Conservation (phyloP, 1,284 basidiomycete species). For the Ceratobasidium sp. region DNA sequence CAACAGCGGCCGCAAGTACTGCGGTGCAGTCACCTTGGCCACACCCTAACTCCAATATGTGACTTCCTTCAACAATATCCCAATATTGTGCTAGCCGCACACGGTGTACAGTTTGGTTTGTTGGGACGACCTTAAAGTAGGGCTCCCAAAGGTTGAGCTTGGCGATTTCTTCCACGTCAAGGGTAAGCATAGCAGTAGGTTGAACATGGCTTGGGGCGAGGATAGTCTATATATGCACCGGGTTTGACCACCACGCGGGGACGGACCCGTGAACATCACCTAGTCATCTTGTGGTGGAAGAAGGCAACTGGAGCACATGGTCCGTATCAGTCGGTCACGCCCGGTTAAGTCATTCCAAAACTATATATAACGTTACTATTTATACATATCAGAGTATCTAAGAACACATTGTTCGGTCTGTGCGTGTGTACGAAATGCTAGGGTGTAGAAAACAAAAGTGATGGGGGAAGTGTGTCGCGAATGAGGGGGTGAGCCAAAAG, state of each 20-base stretch:
- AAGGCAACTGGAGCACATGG: neutral
- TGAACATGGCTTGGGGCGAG: neutral
- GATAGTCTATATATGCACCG: slow-evolving; percentile 14
- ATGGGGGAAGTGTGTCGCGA: slow-evolving; percentile 1
- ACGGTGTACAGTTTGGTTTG: slow-evolving; percentile 58
- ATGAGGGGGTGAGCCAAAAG: neutral
- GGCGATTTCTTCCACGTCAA: slow-evolving; percentile 36
- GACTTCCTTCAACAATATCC: slow-evolving; percentile 56
- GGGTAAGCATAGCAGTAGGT: slow-evolving; percentile 15
- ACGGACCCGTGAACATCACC: too few species aligned
- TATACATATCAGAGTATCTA: slow-evolving; percentile 22
- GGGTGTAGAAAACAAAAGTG: slow-evolving; percentile 7
- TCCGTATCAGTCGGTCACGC: neutral
- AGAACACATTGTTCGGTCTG: slow-evolving; percentile 20
- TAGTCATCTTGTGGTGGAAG: neutral
- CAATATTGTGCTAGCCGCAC: slow-evolving; percentile 57
- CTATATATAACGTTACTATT: slow-evolving; percentile 13
- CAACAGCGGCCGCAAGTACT: slow-evolving; percentile 59
- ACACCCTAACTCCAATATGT: slow-evolving; percentile 62
- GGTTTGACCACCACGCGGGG: neutral
- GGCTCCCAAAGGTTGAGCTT: slow-evolving; percentile 39
- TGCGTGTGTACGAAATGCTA: slow-evolving; percentile 5
- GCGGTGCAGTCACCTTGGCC: slow-evolving; percentile 63
- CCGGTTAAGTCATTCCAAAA: slow-evolving; percentile 6
- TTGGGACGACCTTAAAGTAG: slow-evolving; percentile 23